Conservation (phyloP, 2,329 filamentous ascomycete genomes). For the Cadophora malorum region DNA sequence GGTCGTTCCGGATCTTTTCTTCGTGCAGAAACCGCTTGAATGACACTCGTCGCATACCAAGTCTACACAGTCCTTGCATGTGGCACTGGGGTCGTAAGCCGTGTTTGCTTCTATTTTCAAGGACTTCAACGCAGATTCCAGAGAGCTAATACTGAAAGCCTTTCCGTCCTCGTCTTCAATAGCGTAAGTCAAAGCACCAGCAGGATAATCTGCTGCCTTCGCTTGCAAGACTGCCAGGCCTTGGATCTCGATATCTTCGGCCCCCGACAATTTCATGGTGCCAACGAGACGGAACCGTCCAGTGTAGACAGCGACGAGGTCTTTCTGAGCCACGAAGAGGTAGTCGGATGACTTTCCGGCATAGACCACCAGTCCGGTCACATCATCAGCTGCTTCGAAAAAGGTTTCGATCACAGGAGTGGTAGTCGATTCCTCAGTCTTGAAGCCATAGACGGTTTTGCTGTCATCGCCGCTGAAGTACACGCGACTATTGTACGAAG, state of each 20-base stretch:
- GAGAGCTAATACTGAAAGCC: constrained; percentile 8
- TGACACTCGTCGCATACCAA: constrained; percentile 2
- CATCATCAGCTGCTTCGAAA: constrained; percentile 17
- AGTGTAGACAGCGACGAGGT: constrained; percentile 17
- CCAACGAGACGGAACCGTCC: constrained; percentile 15
- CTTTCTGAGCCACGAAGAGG: constrained; percentile 15
- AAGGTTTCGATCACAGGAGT: constrained; percentile 9
- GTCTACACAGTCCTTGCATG: constrained; percentile 2
- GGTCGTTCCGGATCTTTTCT: constrained; percentile 15
- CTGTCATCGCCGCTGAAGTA: constrained; percentile 17
- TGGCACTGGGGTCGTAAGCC: neutral
- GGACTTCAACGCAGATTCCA: constrained; percentile 1
- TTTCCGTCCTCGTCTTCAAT: constrained; percentile 12
- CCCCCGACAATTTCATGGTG: constrained; percentile 11
- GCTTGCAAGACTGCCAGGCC: constrained; percentile 11
- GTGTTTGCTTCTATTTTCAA: constrained; percentile 10
- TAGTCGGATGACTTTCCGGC: constrained; percentile 12
- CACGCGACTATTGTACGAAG: neutral
- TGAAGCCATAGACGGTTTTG: constrained; percentile 13
- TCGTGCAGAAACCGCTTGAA: neutral
- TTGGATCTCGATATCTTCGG: constrained; percentile 16
- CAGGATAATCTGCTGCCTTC: constrained; percentile 8
- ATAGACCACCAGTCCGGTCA: constrained; percentile 12
- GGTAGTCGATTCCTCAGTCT: neutral
- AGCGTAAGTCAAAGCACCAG: constrained; percentile 7